phyloP scores from a whole-genome alignment of 1,284 basidiomycete species.

The Pterulicium gracile region DNA sequence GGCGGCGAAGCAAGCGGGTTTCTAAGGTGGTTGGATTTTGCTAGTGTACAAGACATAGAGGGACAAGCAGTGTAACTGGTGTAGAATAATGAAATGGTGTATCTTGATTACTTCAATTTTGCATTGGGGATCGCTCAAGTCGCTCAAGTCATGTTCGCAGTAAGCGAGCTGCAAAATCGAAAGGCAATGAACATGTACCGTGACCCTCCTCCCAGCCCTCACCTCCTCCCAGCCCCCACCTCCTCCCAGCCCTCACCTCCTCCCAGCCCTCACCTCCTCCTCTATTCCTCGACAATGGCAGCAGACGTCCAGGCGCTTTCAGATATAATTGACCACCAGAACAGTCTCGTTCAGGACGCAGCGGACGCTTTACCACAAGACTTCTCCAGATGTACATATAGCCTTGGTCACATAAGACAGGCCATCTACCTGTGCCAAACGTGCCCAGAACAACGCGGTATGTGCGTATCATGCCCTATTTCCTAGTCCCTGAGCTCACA shows the following conservation, averaged over 20 bases:
- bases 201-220: no score
- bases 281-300: neutral
- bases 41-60: neutral
- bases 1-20: conserved; percentile 57
- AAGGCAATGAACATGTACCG: no score
- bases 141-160: no score
- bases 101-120: no score
- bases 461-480: conserved; percentile 24
- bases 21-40: conserved; percentile 21
- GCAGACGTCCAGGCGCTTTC: neutral
- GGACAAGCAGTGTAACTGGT: neutral
- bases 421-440: conserved; percentile 69
- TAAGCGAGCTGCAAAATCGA: no score
- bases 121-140: no score
- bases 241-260: no score
- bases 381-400: conserved; percentile 64
- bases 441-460: conserved; percentile 33
- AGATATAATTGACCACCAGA: neutral
- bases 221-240: no score
- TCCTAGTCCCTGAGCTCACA: conserved; percentile 26
- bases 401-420: conserved; percentile 51
- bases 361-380: conserved; percentile 49
- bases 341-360: neutral
- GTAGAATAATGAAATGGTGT: neutral
- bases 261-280: no score